These are phyloP conservation scores for Scleromitrula shiraiana DNA, from an alignment of 2,329 filamentous ascomycete genomes.

Conservation along the genomic window DNA sequence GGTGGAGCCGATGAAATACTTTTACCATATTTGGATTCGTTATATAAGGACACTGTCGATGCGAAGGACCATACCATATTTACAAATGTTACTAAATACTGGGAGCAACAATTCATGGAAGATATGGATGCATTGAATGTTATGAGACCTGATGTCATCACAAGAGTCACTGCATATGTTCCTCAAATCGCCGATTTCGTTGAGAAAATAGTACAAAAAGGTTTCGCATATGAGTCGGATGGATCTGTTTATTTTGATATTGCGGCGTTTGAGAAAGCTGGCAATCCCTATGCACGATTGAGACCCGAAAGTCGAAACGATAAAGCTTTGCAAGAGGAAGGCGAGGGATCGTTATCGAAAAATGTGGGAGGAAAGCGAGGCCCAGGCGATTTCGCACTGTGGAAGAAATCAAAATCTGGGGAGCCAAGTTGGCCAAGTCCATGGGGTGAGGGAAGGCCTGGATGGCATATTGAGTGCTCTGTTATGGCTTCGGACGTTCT, in stretches of 20 bases:
- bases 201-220: conserved; percentile 64
- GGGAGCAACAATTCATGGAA: conserved; percentile 79
- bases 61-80: conserved; percentile 65
- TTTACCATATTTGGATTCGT: conserved; percentile 71
- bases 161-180: conserved; percentile 87
- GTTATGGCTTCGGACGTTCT: conserved; percentile 91
- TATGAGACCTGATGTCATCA: conserved; percentile 70
- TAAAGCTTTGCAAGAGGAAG: conserved; percentile 75
- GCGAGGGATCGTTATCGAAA: conserved; percentile 68
- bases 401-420: conserved; percentile 87
- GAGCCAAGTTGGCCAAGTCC: conserved; percentile 85
- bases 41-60: conserved; percentile 55
- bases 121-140: conserved; percentile 87
- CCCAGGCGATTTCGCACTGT: conserved; percentile 80
- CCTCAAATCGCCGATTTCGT: conserved; percentile 82
- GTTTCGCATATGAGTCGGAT: conserved; percentile 74
- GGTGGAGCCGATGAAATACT: conserved; percentile 58
- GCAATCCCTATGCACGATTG: conserved; percentile 78
- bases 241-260: conserved; percentile 45
- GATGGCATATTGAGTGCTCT: conserved; percentile 97
- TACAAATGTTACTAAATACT: conserved; percentile 75
- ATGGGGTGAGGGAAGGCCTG: conserved; percentile 82
- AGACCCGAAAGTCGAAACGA: conserved; percentile 81
- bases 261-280: conserved; percentile 52
- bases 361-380: conserved; percentile 51